phyloP scores from a whole-genome alignment of 768 basidiomycete species.

The Paxillus involutus region DNA sequence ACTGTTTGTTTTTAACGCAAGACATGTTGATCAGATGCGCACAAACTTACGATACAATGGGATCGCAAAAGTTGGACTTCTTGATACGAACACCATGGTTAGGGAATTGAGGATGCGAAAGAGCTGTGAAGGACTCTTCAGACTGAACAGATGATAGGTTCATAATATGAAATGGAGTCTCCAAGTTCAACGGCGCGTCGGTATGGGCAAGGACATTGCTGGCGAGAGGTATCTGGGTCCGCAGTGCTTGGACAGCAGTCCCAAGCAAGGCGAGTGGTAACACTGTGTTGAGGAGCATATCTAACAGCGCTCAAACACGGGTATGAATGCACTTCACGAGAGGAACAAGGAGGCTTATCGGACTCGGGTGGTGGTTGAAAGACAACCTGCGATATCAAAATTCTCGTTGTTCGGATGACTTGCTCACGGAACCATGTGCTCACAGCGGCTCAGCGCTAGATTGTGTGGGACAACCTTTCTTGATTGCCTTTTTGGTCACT shows the following conservation, averaged over 20 bases:
- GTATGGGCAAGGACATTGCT: not conserved
- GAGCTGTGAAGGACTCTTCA: constrained; percentile 33
- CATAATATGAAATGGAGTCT: constrained; percentile 7
- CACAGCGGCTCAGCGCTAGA: too few species aligned
- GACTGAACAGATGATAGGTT: constrained; percentile 26
- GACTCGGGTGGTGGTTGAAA: not conserved
- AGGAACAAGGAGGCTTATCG: not conserved
- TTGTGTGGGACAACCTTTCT: not conserved
- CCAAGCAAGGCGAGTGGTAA: constrained; percentile 5
- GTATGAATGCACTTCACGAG: not conserved
- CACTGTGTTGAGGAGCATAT: constrained; percentile 6
- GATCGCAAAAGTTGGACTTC: constrained; percentile 61
- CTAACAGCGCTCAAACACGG: not conserved
- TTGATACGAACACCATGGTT: constrained; percentile 56
- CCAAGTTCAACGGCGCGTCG: not conserved
- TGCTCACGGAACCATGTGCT: not conserved
- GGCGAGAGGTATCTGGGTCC: constrained; percentile 8
- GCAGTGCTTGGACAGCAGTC: not conserved
- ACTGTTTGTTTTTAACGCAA: constrained; percentile 17
- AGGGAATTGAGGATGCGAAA: constrained; percentile 52
- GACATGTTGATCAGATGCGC: not conserved
- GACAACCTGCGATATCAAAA: not conserved
- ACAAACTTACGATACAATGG: constrained; percentile 43
- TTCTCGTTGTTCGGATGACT: not conserved
- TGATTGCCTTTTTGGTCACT: constrained; percentile 18